Conservation (phyloP, 495 filamentous ascomycete genomes). For the Ramalina intermedia region DNA sequence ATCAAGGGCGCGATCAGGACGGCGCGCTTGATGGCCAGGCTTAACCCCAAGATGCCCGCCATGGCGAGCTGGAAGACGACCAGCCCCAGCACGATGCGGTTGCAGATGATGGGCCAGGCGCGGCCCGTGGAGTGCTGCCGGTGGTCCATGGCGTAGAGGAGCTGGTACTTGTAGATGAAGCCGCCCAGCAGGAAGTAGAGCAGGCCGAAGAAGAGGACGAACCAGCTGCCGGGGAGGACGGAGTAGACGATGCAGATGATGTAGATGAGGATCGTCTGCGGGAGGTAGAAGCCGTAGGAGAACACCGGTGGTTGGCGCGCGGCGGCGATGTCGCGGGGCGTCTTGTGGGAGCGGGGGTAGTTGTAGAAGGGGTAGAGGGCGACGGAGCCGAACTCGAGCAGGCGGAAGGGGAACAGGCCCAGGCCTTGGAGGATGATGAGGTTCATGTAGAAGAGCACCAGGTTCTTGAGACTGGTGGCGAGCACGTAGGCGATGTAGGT, state of each 20-base stretch:
- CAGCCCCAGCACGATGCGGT: conserved; percentile 69
- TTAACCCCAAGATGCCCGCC: conserved; percentile 72
- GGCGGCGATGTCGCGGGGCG: conserved; percentile 82
- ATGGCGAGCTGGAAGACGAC: conserved; percentile 82
- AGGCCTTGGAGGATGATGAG: conserved; percentile 87
- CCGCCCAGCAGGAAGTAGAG: conserved; percentile 80
- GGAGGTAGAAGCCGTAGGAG: conserved; percentile 91
- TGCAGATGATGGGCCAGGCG: conserved; percentile 92
- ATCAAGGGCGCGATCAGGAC: conserved; percentile 63
- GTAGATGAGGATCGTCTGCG: conserved; percentile 77
- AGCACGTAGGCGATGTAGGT: conserved; percentile 62
- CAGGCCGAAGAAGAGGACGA: conserved; percentile 70
- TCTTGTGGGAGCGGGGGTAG: conserved; percentile 50
- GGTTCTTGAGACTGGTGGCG: conserved; percentile 54
- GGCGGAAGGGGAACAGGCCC: conserved; percentile 81
- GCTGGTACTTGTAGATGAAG: conserved; percentile 95
- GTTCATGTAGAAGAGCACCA: conserved; percentile 82
- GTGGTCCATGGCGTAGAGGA: conserved; percentile 97
- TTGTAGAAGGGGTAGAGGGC: conserved; percentile 68
- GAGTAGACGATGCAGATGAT: conserved; percentile 94
- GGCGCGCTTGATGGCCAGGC: conserved; percentile 52
- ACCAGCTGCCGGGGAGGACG: conserved; percentile 67
- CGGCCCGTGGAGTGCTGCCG: conserved; percentile 86
- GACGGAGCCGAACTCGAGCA: conserved; percentile 81
- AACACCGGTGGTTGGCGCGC: conserved; percentile 73